These are phyloP conservation scores for Pleurotus pulmonarius DNA, from an alignment of 768 basidiomycete genomes.

Conservation along the genomic window DNA sequence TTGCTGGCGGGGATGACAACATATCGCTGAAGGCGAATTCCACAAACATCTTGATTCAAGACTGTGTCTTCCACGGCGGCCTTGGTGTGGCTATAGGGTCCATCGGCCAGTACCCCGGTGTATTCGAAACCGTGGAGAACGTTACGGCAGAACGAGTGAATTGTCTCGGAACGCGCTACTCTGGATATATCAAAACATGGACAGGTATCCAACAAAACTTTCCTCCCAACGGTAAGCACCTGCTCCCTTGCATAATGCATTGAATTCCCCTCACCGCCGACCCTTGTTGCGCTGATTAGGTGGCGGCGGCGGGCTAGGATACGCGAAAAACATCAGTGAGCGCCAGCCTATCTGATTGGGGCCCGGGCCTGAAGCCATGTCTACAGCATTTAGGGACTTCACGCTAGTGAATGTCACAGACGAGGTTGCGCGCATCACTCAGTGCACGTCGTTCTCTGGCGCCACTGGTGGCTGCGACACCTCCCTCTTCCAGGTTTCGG, in stretches of 20 bases:
- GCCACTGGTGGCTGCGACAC: conserved; percentile 30
- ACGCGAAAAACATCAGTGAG: conserved; percentile 24
- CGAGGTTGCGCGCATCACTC: conserved; percentile 18
- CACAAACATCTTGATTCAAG: conserved; percentile 34
- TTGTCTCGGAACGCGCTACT: conserved; percentile 19
- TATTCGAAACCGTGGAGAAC: conserved; percentile 25
- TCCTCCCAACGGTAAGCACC: conserved; percentile 26
- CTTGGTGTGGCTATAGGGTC: conserved; percentile 36
- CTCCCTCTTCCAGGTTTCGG: conserved; percentile 27
- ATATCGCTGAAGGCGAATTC: conserved; percentile 38
- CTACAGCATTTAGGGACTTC: conserved; percentile 22
- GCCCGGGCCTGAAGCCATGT: background rate
- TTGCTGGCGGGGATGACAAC: conserved; percentile 34
- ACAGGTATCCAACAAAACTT: conserved; percentile 26
- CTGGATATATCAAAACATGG: conserved; percentile 33
- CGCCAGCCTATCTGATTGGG: background rate
- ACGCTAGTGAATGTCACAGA: conserved; percentile 18
- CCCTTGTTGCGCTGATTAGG: conserved; percentile 12
- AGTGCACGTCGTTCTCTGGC: conserved; percentile 28
- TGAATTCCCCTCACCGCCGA: background rate
- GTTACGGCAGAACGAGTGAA: conserved; percentile 23
- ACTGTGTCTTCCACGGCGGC: conserved; percentile 32
- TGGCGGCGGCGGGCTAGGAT: conserved; percentile 28
- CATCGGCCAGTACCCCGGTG: conserved; percentile 27
- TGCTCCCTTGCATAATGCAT: background rate